phyloP scores from a whole-genome alignment of 257 asterid species.

The Nicotiana tabacum region DNA sequence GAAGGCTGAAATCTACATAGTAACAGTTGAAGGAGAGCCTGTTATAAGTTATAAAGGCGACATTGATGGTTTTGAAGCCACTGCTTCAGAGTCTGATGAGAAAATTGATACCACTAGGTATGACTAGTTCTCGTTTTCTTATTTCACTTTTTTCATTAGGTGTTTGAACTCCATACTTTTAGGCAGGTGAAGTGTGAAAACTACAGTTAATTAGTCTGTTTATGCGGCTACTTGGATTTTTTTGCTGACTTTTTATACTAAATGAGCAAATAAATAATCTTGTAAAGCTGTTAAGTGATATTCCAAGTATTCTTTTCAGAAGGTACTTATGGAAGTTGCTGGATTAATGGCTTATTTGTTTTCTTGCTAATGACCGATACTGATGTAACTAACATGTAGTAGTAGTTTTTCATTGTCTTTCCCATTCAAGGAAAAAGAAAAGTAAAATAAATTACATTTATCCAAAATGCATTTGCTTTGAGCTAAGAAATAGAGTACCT shows the following conservation, averaged over 20 bases:
- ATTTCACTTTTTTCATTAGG: not conserved
- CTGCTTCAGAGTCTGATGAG: conserved; percentile 83
- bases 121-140: conserved; percentile 7
- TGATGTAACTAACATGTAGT: not conserved
- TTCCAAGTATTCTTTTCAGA: not conserved
- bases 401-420: not conserved
- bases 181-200: not conserved
- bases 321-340: not conserved
- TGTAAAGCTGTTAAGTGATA: not conserved
- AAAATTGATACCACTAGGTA: conserved; percentile 81
- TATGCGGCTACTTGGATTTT: not conserved
- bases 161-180: not conserved
- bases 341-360: not conserved
- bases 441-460: not conserved
- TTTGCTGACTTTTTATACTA: not conserved
- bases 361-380: not conserved
- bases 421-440: not conserved
- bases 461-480: not conserved
- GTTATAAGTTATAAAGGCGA: conserved; percentile 88
- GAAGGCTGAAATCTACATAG: conserved; percentile 73
- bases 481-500: not conserved
- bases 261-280: not conserved
- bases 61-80: conserved; percentile 81
- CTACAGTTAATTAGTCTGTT: not conserved
- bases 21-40: conserved; percentile 91